A percentile compares a stretch with the other conserved stretches of the same genome.
phyloP scores from a whole-genome alignment of 257 asterid genomes.

The Nicotiana attenuata region DNA sequence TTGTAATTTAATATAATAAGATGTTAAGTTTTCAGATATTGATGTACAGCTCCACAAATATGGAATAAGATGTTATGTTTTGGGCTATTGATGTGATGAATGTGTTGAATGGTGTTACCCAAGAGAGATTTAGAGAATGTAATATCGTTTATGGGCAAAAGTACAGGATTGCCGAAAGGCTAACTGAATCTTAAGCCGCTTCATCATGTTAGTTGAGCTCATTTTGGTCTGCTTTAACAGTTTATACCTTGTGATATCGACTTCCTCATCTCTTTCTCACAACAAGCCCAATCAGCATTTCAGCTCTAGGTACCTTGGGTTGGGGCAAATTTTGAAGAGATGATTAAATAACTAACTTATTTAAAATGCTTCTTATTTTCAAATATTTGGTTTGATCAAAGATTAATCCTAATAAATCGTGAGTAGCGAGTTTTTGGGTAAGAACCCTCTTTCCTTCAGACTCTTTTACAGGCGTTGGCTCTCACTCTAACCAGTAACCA shows the following conservation, averaged over 20 bases:
- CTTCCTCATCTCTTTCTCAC: neutral
- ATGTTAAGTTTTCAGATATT: conserved; percentile 5
- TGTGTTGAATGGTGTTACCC: neutral
- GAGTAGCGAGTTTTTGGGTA: no score
- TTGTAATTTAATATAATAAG: neutral
- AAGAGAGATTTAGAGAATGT: neutral
- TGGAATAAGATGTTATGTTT: neutral
- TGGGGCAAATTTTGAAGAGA: neutral
- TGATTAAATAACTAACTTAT: neutral
- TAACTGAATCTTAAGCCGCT: neutral
- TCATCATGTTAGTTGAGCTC: neutral
- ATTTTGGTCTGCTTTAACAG: neutral
- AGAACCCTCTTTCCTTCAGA: no score
- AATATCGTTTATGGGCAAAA: neutral
- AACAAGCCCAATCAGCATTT: neutral
- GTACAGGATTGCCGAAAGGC: neutral
- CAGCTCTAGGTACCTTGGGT: neutral
- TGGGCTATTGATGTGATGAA: neutral
- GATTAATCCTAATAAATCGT: neutral
- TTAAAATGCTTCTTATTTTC: neutral
- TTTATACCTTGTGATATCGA: neutral
- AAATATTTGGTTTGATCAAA: neutral
- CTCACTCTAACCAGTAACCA: no score
- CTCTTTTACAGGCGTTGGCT: no score
- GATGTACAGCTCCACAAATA: conserved; percentile 14